Percentiles rank a stretch among this genome's conserved stretches.
phyloP scores from a whole-genome alignment of 1,284 basidiomycete species.

The Puccinia sorghi region DNA sequence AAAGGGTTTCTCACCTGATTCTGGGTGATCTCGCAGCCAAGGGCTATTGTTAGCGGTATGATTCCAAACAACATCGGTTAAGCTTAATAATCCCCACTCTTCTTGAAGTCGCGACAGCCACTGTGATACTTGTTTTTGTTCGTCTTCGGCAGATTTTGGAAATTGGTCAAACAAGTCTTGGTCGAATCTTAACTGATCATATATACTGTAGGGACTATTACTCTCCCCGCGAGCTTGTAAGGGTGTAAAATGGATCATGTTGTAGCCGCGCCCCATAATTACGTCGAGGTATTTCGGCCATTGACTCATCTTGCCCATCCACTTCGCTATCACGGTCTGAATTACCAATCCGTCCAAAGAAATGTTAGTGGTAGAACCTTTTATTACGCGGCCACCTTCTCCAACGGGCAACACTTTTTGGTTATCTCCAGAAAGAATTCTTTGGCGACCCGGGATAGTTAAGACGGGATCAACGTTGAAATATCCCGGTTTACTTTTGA shows the following conservation, averaged over 20 bases:
- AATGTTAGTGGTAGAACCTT: slow-evolving; percentile 66
- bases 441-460: slow-evolving; percentile 68
- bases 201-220: slow-evolving; percentile 86
- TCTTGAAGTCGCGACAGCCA: slow-evolving; percentile 70
- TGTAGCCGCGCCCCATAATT: slow-evolving; percentile 83
- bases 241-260: slow-evolving; percentile 83
- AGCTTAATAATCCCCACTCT: slow-evolving; percentile 78
- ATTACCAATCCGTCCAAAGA: slow-evolving; percentile 82
- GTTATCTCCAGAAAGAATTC: slow-evolving; percentile 64
- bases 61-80: slow-evolving; percentile 92
- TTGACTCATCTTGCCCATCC: slow-evolving; percentile 80
- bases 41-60: slow-evolving; percentile 89
- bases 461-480: slow-evolving; percentile 93
- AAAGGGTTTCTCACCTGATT: slow-evolving; percentile 69
- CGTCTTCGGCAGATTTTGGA: slow-evolving; percentile 61
- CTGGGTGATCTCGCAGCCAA: slow-evolving; percentile 89
- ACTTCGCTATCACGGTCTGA: slow-evolving; percentile 86
- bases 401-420: slow-evolving; percentile 54
- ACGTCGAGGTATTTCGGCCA: slow-evolving; percentile 80
- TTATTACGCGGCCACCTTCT: slow-evolving; percentile 60
- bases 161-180: slow-evolving; percentile 66
- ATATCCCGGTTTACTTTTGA: slow-evolving; percentile 79
- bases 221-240: slow-evolving; percentile 84
- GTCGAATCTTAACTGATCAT: slow-evolving; percentile 79
- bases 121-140: slow-evolving; percentile 64